Evolutionary conservation across 176 grass and related monocot species (phyloP).

Genomic region (Lolium multiflorum): DNA sequence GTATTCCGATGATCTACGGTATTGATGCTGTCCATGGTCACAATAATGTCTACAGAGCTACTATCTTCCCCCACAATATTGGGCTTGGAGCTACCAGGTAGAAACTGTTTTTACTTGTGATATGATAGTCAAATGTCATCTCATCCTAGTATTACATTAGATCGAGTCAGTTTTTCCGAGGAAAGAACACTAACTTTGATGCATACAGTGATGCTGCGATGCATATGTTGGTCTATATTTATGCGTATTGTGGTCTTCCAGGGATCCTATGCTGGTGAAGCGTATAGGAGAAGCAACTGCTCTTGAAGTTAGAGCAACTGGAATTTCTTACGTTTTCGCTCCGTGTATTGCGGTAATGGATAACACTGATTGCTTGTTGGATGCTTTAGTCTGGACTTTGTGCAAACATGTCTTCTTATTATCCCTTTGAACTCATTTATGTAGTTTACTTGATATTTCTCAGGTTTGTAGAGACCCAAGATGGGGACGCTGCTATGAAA

Average conservation of each 20-base stretch:
- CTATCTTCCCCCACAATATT: slow-evolving; percentile 79
- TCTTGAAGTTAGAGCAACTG: slow-evolving; percentile 81
- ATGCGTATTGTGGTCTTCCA: slow-evolving; percentile 26
- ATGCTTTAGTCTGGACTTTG: not conserved
- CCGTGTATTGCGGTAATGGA: slow-evolving; percentile 70
- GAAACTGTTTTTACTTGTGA: not conserved
- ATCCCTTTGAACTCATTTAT: not conserved
- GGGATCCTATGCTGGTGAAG: slow-evolving; percentile 68
- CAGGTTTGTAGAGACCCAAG: slow-evolving; percentile 93
- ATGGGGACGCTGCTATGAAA: slow-evolving; percentile 87
- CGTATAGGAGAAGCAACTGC: slow-evolving; percentile 79
- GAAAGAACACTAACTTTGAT: not conserved
- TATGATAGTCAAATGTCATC: not conserved
- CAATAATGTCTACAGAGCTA: slow-evolving; percentile 77
- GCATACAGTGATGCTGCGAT: not conserved
- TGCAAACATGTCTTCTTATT: not conserved
- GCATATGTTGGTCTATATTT: not conserved
- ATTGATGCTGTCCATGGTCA: slow-evolving; percentile 84
- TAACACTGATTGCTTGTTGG: not conserved
- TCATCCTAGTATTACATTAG: not conserved
- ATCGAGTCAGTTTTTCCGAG: not conserved
- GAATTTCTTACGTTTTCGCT: slow-evolving; percentile 81
- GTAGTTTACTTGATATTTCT: not conserved
- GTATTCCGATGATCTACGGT: slow-evolving; percentile 79
- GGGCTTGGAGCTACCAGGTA: slow-evolving; percentile 86